phyloP scores from a whole-genome alignment of 768 basidiomycete species.

The Lactarius quietus region DNA sequence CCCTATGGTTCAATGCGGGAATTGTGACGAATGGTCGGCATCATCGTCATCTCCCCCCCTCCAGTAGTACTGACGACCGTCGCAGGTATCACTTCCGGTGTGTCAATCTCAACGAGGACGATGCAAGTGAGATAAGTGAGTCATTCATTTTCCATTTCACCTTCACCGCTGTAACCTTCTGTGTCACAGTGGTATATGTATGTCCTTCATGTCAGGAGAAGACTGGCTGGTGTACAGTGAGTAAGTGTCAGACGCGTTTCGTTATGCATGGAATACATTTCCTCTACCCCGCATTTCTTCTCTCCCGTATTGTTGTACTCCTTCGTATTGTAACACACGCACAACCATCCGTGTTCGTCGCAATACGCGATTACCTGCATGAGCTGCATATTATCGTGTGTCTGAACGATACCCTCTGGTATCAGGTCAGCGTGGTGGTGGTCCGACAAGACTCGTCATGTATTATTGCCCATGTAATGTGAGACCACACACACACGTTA shows the following conservation, averaged over 20 bases:
- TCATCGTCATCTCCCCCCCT: background rate
- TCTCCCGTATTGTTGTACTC: constrained; percentile 25
- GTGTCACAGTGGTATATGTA: constrained; percentile 51
- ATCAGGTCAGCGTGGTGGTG: constrained; percentile 20
- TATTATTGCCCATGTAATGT: constrained; percentile 21
- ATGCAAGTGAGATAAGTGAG: constrained; percentile 76
- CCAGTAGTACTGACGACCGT: background rate
- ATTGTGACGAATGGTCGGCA: constrained; percentile 65
- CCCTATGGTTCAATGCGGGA: constrained; percentile 71
- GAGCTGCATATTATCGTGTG: constrained; percentile 21
- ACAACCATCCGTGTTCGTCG: constrained; percentile 22
- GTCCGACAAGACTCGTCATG: constrained; percentile 11
- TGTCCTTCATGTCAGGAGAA: constrained; percentile 51
- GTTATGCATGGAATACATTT: constrained; percentile 1
- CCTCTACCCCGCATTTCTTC: constrained; percentile 10
- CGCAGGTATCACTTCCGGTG: constrained; percentile 78
- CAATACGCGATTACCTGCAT: constrained; percentile 17
- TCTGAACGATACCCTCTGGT: constrained; percentile 17
- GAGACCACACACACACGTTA: constrained; percentile 12
- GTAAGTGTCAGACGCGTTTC: constrained; percentile 55
- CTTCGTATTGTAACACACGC: constrained; percentile 24
- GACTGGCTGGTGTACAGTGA: constrained; percentile 61
- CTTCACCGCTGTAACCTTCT: constrained; percentile 8
- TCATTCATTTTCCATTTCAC: constrained; percentile 24
- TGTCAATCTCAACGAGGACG: constrained; percentile 52